Conservation (phyloP, 495 filamentous ascomycete species). For the Penicillium taxi region DNA sequence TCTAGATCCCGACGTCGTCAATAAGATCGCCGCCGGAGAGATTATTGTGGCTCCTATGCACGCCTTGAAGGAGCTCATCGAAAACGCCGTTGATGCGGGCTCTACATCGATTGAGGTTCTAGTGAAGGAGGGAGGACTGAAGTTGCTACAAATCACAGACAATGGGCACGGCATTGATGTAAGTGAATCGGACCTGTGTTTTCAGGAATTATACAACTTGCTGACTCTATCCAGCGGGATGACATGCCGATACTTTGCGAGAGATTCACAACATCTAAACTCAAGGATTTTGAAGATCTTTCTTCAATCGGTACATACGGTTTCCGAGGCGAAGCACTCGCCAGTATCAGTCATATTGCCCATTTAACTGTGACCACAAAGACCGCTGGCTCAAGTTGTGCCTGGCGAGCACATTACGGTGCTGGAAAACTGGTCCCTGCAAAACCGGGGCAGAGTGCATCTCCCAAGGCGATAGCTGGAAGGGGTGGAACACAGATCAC, state of each 20-base stretch:
- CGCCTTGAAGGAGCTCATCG: slow-evolving; percentile 93
- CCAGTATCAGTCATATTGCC: slow-evolving; percentile 97
- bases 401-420: slow-evolving; percentile 81
- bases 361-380: slow-evolving; percentile 93
- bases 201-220: neutral
- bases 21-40: slow-evolving; percentile 99
- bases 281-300: slow-evolving; percentile 92
- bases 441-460: slow-evolving; percentile 85
- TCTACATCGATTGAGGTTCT: slow-evolving; percentile 86
- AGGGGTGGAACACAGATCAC: slow-evolving; percentile 95
- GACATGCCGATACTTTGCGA: slow-evolving; percentile 93
- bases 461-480: slow-evolving; percentile 83
- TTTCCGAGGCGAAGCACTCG: slow-evolving; percentile 92
- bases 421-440: slow-evolving; percentile 75
- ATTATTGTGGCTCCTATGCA: slow-evolving; percentile 98
- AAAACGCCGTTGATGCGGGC: slow-evolving; percentile 95
- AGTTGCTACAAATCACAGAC: slow-evolving; percentile 93
- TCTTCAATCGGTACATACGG: slow-evolving; percentile 90
- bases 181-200: slow-evolving; percentile 14
- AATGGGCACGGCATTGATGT: slow-evolving; percentile 97
- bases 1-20: slow-evolving; percentile 90
- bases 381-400: slow-evolving; percentile 80
- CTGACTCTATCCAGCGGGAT: slow-evolving; percentile 53
- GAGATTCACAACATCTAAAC: slow-evolving; percentile 92
- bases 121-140: slow-evolving; percentile 94